Base-by-base conservation (phyloP, 495 filamentous ascomycete species). In the Durotheca rogersii region DNA sequence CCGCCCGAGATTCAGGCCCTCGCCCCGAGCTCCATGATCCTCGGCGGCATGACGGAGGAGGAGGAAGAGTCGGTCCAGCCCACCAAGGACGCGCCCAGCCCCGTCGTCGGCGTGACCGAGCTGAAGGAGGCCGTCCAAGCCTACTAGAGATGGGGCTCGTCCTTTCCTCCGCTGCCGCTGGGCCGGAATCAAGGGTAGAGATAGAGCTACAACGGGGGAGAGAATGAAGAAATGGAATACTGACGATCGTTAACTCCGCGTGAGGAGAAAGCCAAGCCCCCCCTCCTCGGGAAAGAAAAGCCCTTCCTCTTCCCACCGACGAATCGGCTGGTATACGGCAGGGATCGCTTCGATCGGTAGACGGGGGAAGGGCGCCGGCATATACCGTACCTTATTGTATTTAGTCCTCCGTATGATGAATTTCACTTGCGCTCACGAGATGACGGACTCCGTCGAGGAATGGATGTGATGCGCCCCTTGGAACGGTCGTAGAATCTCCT, bases 41-140 rank as follows among this genome's bases (percentile, higher is more conserved):
- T 70, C 37, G 70, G 70, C 19, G 70, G 70, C 38, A 73, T 73
- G 70, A 58, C 51, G n/a, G 70, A 72, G 66, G 70, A 68, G 34
- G 70, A 69, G 7, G 70, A 64, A 5, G 53, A 29, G 2, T 30
- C 39, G 30, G 45, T 41, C 15, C 19, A 45, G 33, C 4, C 23
- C 9, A 21, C 50, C 12, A 59, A 59, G 56, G 56, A 59, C 32
- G 56, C 50, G 2, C 56, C 56, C 10, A 59, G 56, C 56, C 56
- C 56, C 7, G 17, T 59, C 27, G 51, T 59, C 14, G 56, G 56
- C 40, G 56, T 50, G 0, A 42, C 56, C 16, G 41, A 37, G 12
- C 21, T 59, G 11, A 53, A 53, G 27, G 56, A 59, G 18, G 14
- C 50, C 6, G 56, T 59, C 20, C 56, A 59, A 31, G 56, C 43